A percentile compares a stretch with the other conserved stretches of the same genome.
Conservation (phyloP, 2,329 filamentous ascomycete species). For the Orbilia quercus region DNA sequence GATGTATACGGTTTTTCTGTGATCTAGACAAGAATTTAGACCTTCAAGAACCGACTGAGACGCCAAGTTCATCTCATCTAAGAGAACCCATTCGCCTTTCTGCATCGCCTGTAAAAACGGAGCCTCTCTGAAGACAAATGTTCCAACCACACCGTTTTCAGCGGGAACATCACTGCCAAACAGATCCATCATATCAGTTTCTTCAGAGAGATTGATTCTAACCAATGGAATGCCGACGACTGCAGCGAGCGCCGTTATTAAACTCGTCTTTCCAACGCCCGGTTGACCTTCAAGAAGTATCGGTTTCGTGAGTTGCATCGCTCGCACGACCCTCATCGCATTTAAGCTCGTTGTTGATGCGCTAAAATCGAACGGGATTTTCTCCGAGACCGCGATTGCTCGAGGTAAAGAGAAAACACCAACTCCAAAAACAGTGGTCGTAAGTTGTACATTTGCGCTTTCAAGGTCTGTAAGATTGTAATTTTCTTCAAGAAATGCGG, state of each 20-base stretch:
- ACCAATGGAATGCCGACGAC: slow-evolving; percentile 84
- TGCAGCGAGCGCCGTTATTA: slow-evolving; percentile 84
- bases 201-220: slow-evolving; percentile 95
- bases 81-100: slow-evolving; percentile 91
- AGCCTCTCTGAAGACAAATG: slow-evolving; percentile 94
- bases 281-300: slow-evolving; percentile 95
- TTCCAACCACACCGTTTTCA: slow-evolving; percentile 88
- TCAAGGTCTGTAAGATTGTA: slow-evolving; percentile 73
- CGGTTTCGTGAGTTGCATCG: slow-evolving; percentile 87
- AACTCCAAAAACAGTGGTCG: slow-evolving; percentile 65
- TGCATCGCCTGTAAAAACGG: slow-evolving; percentile 98
- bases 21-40: slow-evolving; percentile 94
- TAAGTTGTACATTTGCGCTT: slow-evolving; percentile 25
- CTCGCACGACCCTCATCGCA: slow-evolving; percentile 88
- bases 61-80: slow-evolving; percentile 98
- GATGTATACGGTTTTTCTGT: slow-evolving; percentile 93
- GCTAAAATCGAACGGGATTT: slow-evolving; percentile 79
- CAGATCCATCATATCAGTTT: slow-evolving; percentile 96
- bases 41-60: slow-evolving; percentile 97
- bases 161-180: slow-evolving; percentile 97
- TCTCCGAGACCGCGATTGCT: slow-evolving; percentile 66
- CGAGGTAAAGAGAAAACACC: slow-evolving; percentile 79
- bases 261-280: slow-evolving; percentile 96
- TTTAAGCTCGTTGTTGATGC: slow-evolving; percentile 91
- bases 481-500: slow-evolving; percentile 72